A percentile compares a stretch with the other conserved stretches of the same genome.
phyloP scores from a whole-genome alignment of 192 early-diverging fungal species.

The Rhizoclosmatium sp. region DNA sequence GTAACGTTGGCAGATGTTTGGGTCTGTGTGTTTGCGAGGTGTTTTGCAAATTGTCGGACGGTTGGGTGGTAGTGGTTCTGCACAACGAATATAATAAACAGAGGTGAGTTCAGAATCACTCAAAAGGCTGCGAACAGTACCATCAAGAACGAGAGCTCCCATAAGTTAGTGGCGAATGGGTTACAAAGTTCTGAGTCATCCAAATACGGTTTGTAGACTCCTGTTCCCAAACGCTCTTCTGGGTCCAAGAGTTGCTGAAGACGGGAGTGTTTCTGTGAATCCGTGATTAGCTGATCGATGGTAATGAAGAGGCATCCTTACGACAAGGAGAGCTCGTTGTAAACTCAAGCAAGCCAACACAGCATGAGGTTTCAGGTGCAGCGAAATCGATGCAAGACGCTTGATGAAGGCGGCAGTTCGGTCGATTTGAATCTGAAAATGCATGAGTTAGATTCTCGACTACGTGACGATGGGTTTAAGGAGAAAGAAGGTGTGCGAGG shows the following conservation, averaged over 20 bases:
- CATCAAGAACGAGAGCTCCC: conserved; percentile 83
- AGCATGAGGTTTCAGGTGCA: conserved; percentile 81
- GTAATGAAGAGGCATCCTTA: conserved; percentile 29
- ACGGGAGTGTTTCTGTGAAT: conserved; percentile 63
- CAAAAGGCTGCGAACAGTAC: conserved; percentile 48
- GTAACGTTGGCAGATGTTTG: conserved; percentile 28
- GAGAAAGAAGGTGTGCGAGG: neutral
- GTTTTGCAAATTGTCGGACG: conserved; percentile 50
- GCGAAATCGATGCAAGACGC: conserved; percentile 72
- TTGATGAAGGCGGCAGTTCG: conserved; percentile 91
- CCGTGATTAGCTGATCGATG: neutral
- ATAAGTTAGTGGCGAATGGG: conserved; percentile 90
- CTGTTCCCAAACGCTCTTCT: conserved; percentile 76
- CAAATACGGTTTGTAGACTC: conserved; percentile 79
- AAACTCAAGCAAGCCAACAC: conserved; percentile 73
- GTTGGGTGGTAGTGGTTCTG: conserved; percentile 59
- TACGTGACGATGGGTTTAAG: neutral
- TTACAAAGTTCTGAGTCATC: conserved; percentile 96
- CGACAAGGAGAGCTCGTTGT: conserved; percentile 69
- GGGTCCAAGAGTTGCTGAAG: conserved; percentile 70
- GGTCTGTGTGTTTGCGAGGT: conserved; percentile 34
- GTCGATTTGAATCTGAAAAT: conserved; percentile 71
- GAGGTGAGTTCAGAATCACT: neutral
- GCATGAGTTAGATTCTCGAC: neutral
- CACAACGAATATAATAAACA: neutral